Evolutionary conservation across 2,329 filamentous ascomycete genomes (phyloP), one percentile per base, ranked within the genome.

Genomic region (Ophidiomyces ophidiicola): DNA sequence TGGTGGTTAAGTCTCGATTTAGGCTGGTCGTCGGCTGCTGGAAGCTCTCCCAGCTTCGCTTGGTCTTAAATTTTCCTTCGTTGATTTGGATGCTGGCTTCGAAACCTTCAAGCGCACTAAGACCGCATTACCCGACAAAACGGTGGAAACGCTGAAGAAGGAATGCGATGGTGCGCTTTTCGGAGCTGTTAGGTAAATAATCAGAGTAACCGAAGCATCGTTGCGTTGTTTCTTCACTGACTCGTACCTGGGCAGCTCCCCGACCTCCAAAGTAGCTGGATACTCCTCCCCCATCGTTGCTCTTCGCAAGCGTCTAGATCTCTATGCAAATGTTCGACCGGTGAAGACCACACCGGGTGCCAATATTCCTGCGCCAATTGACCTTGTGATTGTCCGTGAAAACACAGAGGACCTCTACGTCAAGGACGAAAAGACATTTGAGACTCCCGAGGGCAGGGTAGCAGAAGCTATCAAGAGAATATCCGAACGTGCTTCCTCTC

Each of bases 391-490:
- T 54, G 90, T 96, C 40, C 83, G 90, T 49, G 90, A 98, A 67
- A 98, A 98, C 70, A 98, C 90, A 21, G 90, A 98, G 68, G 90
- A 98, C 61, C 74, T 98, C 28, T 94, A 94, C 64, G 88, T 98
- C 53, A 96, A 96, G 69, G 82, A 96, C 62, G 90, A 98, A 69
- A 80, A 71, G 61, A 94, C 86, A 15, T 80, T 76, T 58, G 75
- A 83, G 39, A 76, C 74, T 21, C 69, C 79, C 24, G 63, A 68
- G 39, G 79, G 80, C 61, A 87, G 85, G 67, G 82, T 96, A 42
- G 88, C 90, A 48, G 88, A 96, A 68, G 90, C 90, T 32, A 88
- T 96, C 67, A 98, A 98, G 74, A 82, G 88, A 55, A 98, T 98
- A 57, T 84, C 82, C 8, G 79, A 92, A 63, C 78, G 73, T 48